A percentile compares a stretch with the other conserved stretches of the same genome.
These are phyloP conservation scores for Tetrapisispora namnaoensis DNA, from an alignment of 805 yeast species.

Conservation along the genomic window DNA sequence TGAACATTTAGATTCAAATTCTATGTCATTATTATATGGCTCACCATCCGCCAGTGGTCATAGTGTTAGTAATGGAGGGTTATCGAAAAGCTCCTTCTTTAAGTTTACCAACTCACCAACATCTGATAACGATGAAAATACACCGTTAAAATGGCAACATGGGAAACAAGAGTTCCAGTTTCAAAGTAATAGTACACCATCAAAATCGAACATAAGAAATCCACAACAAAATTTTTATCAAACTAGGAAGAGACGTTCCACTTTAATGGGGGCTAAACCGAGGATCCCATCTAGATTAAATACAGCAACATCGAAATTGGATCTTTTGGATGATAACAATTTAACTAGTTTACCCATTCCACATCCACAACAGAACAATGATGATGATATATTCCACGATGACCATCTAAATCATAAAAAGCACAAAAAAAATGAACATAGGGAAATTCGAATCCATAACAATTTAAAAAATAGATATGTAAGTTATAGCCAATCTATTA, in stretches of 20 bases:
- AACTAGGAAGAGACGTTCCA: conserved; percentile 16
- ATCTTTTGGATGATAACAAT: conserved; percentile 22
- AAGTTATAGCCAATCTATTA: conserved; percentile 6
- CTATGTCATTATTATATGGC: conserved; percentile 17
- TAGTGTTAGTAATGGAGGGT: conserved; percentile 6
- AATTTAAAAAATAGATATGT: conserved; percentile 9
- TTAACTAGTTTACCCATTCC: conserved; percentile 25
- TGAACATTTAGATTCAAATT: conserved; percentile 22
- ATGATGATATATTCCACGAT: neutral
- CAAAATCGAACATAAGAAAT: conserved; percentile 12
- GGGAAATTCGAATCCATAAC: conserved; percentile 15
- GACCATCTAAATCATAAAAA: conserved; percentile 1
- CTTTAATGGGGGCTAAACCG: conserved; percentile 25
- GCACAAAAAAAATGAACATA: conserved; percentile 8
- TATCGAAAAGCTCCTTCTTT: conserved; percentile 4
- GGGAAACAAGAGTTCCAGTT: conserved; percentile 21
- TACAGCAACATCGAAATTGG: conserved; percentile 22
- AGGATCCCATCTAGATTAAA: conserved; percentile 17
- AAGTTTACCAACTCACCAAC: conserved; percentile 12
- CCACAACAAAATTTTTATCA: conserved; percentile 7
- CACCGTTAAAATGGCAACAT: conserved; percentile 22
- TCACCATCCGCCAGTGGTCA: conserved; percentile 12
- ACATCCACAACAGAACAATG: conserved; percentile 14
- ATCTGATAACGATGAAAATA: conserved; percentile 9
- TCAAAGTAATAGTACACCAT: conserved; percentile 26